These are phyloP conservation scores for Gastrolobium villosum DNA, from an alignment of 306 rosid genomes.

Conservation along the genomic window DNA sequence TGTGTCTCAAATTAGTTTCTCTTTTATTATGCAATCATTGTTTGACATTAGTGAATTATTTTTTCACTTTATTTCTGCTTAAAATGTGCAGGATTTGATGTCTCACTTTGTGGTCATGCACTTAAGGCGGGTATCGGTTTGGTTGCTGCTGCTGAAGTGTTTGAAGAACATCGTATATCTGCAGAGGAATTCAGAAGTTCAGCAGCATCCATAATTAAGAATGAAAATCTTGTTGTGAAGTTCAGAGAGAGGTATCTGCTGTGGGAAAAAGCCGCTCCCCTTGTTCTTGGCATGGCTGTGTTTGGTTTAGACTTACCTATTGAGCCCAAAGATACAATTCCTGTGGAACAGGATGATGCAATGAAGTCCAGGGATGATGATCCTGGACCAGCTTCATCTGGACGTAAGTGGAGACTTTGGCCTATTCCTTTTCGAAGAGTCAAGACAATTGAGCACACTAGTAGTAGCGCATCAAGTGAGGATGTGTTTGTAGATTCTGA, in stretches of 20 bases:
- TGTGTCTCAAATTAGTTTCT: slow-evolving; percentile 40
- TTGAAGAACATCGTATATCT: slow-evolving; percentile 73
- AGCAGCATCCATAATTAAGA: slow-evolving; percentile 69
- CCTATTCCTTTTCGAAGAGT: slow-evolving; percentile 88
- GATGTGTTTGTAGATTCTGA: slow-evolving; percentile 94
- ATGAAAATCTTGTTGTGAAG: slow-evolving; percentile 76
- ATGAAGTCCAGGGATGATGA: slow-evolving; percentile 61
- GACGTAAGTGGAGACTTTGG: slow-evolving; percentile 98
- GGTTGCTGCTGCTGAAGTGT: slow-evolving; percentile 78
- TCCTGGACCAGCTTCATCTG: slow-evolving; percentile 63
- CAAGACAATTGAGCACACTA: slow-evolving; percentile 81
- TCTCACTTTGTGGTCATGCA: slow-evolving; percentile 89
- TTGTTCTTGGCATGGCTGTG: slow-evolving; percentile 79
- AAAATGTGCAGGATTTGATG: slow-evolving; percentile 74
- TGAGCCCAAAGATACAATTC: slow-evolving; percentile 76
- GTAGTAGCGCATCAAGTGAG: slow-evolving; percentile 70
- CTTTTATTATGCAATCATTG: slow-evolving; percentile 39
- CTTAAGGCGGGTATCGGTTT: slow-evolving; percentile 80
- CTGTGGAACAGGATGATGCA: slow-evolving; percentile 71
- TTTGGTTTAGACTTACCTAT: slow-evolving; percentile 77
- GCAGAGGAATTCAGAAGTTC: slow-evolving; percentile 69
- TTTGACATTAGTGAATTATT: slow-evolving; percentile 34
- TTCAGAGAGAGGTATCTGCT: slow-evolving; percentile 71
- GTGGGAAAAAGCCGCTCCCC: slow-evolving; percentile 94
- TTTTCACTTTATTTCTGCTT: slow-evolving; percentile 41